phyloP scores from a whole-genome alignment of 331 rosid species.

The Malus hybrid region DNA sequence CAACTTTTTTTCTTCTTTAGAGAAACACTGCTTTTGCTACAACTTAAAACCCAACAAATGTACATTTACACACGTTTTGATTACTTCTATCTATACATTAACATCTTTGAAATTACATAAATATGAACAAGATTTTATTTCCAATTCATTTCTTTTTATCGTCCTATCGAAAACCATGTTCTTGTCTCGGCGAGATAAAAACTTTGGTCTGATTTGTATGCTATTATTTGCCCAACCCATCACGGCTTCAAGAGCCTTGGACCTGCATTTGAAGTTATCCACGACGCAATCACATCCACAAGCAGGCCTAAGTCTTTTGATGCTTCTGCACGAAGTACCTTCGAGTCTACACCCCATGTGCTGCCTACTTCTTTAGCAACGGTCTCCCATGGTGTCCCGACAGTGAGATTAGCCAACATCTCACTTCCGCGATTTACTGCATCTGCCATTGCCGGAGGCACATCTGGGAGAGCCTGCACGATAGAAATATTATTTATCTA shows the following conservation, averaged over 20 bases:
- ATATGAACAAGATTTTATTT: neutral
- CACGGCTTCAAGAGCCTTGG: conserved; percentile 56
- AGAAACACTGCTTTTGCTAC: neutral
- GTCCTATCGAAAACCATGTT: neutral
- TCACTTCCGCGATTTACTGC: conserved; percentile 92
- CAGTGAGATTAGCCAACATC: conserved; percentile 59
- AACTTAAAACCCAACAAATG: neutral
- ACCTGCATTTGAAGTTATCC: conserved; percentile 75
- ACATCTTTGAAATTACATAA: neutral
- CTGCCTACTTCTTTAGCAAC: conserved; percentile 90
- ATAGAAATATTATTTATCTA: neutral
- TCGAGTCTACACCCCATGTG: conserved; percentile 69
- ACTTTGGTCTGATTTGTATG: neutral
- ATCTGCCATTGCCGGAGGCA: conserved; percentile 91
- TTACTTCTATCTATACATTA: neutral
- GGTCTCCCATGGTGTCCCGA: conserved; percentile 87
- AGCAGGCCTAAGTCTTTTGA: conserved; percentile 72
- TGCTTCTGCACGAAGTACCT: conserved; percentile 49
- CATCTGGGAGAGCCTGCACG: conserved; percentile 82
- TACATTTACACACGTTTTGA: neutral
- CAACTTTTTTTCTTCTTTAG: no score
- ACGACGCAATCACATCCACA: conserved; percentile 63
- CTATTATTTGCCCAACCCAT: neutral
- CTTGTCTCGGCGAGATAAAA: neutral
- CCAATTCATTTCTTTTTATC: neutral